Base-by-base conservation (phyloP, 176 grass and related monocot genomes). In the Bothriochloa decipiens region DNA sequence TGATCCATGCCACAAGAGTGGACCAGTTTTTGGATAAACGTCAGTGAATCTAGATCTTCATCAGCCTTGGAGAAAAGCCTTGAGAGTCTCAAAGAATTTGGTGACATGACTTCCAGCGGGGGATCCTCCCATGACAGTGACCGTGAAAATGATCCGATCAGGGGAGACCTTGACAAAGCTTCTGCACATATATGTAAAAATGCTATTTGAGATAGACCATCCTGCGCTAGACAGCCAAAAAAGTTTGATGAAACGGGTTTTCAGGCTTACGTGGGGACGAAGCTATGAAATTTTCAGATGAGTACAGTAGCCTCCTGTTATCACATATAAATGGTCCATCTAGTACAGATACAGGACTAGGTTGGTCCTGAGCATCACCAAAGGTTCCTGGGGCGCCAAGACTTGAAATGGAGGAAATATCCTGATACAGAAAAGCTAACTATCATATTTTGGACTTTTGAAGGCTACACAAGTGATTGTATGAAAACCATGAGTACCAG, bases 51-150 rank as follows among this genome's bases (percentile, higher is more conserved):
- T 35, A 92, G 87, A 68, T 99, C 96, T 75, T 96, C 91, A 20
- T 99, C 96, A 64, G 88, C 96, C 81, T 91, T 94, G 0, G 96
- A 92, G 78, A 99, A 91, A 89, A 92, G 82, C 40, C 83, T 86
- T 23, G 88, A 94, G 76, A 95, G 85, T 65, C 91, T 91, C 85
- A 91, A 78, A 40, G 96, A 90, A 89, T 96, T 96, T 49, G 89
- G 89, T 0, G 93, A 99, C 77, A 84, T 83, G 36, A 70, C 81
- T 87, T 94, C 91, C 5, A 82, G 62, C 26, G 86, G 82, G 69
- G 89, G 89, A 75, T 80, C 79, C 76, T 89, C 89, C 86, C 89
- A 83, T 7, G 91, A 86, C 17, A 92, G 64, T 12, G 89, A 96
- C 12, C 96, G 78, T 85, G 91, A 92, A 92, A 96, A 86, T 17